Conservation (phyloP, 2,329 filamentous ascomycete genomes). For the Calonectria hawksworthii region DNA sequence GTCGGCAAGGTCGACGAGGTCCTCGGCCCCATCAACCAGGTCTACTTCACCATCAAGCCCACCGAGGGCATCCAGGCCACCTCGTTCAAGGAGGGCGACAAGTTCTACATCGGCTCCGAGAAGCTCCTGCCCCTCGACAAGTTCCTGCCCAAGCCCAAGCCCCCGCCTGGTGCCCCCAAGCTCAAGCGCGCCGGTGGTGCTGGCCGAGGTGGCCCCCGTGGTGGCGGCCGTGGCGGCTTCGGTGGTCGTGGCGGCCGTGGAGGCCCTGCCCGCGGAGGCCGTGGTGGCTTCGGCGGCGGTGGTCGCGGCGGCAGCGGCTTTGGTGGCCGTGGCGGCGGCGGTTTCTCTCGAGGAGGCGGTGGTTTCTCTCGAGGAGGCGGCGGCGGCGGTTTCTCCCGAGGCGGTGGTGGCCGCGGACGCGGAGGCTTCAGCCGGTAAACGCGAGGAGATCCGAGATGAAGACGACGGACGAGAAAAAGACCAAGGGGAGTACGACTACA, state of each 20-base stretch:
- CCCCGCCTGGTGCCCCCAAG: constrained; percentile 73
- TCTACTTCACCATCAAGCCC: constrained; percentile 98
- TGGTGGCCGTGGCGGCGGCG: constrained; percentile 43
- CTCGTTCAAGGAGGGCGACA: constrained; percentile 96
- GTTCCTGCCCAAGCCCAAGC: constrained; percentile 96
- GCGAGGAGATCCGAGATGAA: constrained; percentile 12
- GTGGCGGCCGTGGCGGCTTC: constrained; percentile 52
- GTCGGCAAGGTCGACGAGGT: constrained; percentile 99
- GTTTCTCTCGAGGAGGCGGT: constrained; percentile 40
- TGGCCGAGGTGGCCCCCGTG: constrained; percentile 55
- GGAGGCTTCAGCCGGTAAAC: constrained; percentile 38
- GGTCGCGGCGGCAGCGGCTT: constrained; percentile 51
- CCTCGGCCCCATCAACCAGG: constrained; percentile 96
- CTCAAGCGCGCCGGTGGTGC: constrained; percentile 70
- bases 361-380: constrained; percentile 42
- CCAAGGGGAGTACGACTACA: constrained; percentile 28
- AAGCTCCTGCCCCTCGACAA: constrained; percentile 95
- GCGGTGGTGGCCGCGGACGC: constrained; percentile 43
- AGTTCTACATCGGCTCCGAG: constrained; percentile 95
- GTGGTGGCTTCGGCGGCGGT: constrained; percentile 41
- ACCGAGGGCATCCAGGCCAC: constrained; percentile 95
- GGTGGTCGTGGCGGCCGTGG: constrained; percentile 51
- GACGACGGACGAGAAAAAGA: constrained; percentile 22
- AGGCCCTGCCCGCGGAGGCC: constrained; percentile 48
- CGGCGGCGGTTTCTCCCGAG: constrained; percentile 43